Evolutionary conservation across 2,329 filamentous ascomycete genomes (phyloP).

Genomic region (Cercospora brassicicola): DNA sequence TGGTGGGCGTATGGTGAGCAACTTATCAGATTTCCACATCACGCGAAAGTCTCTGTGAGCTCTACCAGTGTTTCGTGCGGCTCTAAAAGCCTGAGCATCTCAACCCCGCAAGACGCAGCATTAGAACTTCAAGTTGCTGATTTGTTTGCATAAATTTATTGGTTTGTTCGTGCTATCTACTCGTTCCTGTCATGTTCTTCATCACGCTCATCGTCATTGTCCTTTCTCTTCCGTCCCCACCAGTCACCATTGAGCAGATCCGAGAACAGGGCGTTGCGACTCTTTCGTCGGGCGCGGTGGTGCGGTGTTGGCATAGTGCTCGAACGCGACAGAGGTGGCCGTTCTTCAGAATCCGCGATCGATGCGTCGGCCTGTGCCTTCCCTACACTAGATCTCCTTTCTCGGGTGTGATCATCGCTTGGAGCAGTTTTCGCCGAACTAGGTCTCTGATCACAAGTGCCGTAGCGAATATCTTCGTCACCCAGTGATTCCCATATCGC

Average conservation of each 20-base stretch:
- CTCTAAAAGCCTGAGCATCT: background rate
- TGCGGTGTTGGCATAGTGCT: constrained; percentile 27
- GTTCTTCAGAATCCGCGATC: background rate
- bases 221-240: constrained; percentile 32
- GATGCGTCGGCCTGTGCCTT: background rate
- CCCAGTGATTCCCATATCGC: constrained; percentile 38
- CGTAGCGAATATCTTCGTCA: constrained; percentile 31
- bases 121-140: background rate
- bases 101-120: background rate
- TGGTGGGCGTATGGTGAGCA: background rate
- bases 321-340: constrained; percentile 19
- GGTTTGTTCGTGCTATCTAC: constrained; percentile 1
- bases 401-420: constrained; percentile 15
- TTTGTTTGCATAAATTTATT: background rate
- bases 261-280: constrained; percentile 36
- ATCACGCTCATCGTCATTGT: constrained; percentile 16
- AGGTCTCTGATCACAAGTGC: constrained; percentile 27
- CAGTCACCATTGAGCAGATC: constrained; percentile 35
- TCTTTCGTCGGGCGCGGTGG: constrained; percentile 24
- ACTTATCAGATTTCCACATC: background rate
- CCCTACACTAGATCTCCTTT: background rate
- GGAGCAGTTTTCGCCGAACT: constrained; percentile 17
- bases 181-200: background rate
- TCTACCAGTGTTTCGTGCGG: background rate
- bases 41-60: background rate